Percentiles rank a stretch among this genome's conserved stretches.
phyloP scores from a whole-genome alignment of 768 basidiomycete genomes.

The Coprinellus aureogranulatus region DNA sequence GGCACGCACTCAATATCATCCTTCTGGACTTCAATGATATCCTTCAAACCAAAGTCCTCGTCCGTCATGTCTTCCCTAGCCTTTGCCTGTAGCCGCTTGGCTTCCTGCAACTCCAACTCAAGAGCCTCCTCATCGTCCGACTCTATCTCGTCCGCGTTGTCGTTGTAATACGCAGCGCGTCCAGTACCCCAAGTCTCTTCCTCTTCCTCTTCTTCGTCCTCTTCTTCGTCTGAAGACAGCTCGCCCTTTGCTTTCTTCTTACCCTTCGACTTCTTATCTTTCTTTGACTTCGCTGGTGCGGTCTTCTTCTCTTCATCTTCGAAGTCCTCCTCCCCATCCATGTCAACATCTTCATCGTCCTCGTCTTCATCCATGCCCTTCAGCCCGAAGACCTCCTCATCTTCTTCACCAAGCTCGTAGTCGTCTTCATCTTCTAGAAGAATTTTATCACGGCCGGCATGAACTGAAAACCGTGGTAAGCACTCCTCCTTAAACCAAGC shows the following conservation, averaged over 20 bases:
- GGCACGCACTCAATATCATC: conserved; percentile 33
- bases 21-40: conserved; percentile 40
- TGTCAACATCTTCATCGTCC: conserved; percentile 26
- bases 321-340: conserved; percentile 37
- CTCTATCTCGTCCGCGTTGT: conserved; percentile 76
- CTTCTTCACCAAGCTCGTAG: conserved; percentile 44
- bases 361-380: conserved; percentile 48
- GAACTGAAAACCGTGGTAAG: conserved; percentile 46
- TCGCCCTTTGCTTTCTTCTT: conserved; percentile 26
- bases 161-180: conserved; percentile 81
- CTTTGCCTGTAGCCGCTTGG: conserved; percentile 73
- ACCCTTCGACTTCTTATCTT: conserved; percentile 27
- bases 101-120: conserved; percentile 87
- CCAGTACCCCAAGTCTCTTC: conserved; percentile 81
- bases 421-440: conserved; percentile 65
- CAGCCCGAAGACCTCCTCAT: conserved; percentile 78
- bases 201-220: conserved; percentile 42
- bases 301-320: conserved; percentile 32
- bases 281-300: conserved; percentile 19
- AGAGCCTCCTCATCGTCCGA: conserved; percentile 88
- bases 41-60: conserved; percentile 82
- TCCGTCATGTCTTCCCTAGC: conserved; percentile 67
- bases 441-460: conserved; percentile 72
- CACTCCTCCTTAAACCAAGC: conserved; percentile 1
- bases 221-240: conserved; percentile 29